Evolutionary conservation across 306 rosid genomes (phyloP).

Genomic region (Acacia melanoxylon): DNA sequence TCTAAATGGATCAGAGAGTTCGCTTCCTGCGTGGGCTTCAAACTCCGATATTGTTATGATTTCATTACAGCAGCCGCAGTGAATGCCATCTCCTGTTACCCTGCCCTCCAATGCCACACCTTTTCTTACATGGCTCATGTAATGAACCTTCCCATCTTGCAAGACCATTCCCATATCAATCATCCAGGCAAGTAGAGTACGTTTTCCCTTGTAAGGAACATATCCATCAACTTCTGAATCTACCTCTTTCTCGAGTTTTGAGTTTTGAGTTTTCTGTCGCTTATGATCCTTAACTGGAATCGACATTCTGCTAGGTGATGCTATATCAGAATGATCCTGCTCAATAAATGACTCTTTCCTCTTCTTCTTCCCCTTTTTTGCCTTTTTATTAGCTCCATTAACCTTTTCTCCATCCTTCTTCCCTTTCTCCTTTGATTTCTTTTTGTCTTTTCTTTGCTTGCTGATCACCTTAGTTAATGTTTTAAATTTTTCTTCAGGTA

Average conservation of each 20-base stretch:
- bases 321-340: conserved; percentile 28
- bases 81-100: conserved; percentile 79
- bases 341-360: conserved; percentile 37
- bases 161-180: conserved; percentile 73
- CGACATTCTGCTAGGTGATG: conserved; percentile 34
- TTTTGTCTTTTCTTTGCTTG: conserved; percentile 33
- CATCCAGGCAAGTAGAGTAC: conserved; percentile 90
- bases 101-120: conserved; percentile 53
- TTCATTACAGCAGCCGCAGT: conserved; percentile 75
- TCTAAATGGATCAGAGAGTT: conserved; percentile 55
- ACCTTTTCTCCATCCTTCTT: conserved; percentile 28
- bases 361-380: conserved; percentile 51
- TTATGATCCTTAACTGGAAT: conserved; percentile 42
- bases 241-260: conserved; percentile 53
- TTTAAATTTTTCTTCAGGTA: conserved; percentile 66
- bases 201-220: conserved; percentile 72
- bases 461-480: conserved; percentile 51
- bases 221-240: conserved; percentile 78
- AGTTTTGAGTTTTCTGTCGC: conserved; percentile 51
- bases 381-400: conserved; percentile 38
- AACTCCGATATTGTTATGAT: conserved; percentile 58
- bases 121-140: conserved; percentile 45
- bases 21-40: conserved; percentile 73
- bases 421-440: conserved; percentile 26
- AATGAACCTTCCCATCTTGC: conserved; percentile 66